phyloP scores from a whole-genome alignment of 805 yeast species.

The Wickerhamiella spandovensis region DNA sequence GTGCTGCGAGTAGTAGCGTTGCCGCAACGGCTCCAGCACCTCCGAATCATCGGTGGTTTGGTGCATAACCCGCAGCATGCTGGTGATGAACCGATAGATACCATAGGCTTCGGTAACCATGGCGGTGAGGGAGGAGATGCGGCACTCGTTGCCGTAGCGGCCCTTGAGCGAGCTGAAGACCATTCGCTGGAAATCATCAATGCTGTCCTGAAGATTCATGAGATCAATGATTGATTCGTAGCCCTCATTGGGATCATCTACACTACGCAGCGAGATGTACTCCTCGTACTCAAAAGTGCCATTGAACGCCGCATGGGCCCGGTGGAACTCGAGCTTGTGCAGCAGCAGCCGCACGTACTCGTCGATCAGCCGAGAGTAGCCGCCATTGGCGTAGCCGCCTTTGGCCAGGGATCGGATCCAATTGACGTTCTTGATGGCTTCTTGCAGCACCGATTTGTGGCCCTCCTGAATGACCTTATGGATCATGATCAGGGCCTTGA shows the following conservation, averaged over 20 bases:
- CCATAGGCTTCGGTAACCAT: conserved; percentile 86
- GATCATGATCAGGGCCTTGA: conserved; percentile 71
- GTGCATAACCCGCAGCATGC: conserved; percentile 84
- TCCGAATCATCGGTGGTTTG: conserved; percentile 60
- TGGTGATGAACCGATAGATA: conserved; percentile 72
- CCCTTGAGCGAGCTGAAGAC: conserved; percentile 59
- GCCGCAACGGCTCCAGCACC: conserved; percentile 60
- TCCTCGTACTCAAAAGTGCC: conserved; percentile 96
- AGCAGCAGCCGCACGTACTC: conserved; percentile 64
- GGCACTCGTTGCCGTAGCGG: conserved; percentile 52
- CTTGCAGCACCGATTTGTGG: conserved; percentile 71
- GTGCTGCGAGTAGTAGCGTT: conserved; percentile 59
- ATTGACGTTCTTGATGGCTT: conserved; percentile 63
- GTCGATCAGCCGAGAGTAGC: conserved; percentile 57
- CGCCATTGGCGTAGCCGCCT: conserved; percentile 13
- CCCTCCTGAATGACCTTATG: conserved; percentile 97
- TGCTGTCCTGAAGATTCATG: conserved; percentile 71
- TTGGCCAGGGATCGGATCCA: conserved; percentile 68
- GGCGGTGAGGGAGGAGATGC: conserved; percentile 78
- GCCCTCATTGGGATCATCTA: conserved; percentile 91
- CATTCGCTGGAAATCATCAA: conserved; percentile 64
- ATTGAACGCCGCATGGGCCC: conserved; percentile 74
- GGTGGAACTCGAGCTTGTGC: conserved; percentile 69
- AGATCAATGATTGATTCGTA: conserved; percentile 78
- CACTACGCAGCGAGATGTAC: conserved; percentile 73